These are phyloP conservation scores for Solanum hybrid DNA, from an alignment of 305 asterid species.

Conservation along the genomic window DNA sequence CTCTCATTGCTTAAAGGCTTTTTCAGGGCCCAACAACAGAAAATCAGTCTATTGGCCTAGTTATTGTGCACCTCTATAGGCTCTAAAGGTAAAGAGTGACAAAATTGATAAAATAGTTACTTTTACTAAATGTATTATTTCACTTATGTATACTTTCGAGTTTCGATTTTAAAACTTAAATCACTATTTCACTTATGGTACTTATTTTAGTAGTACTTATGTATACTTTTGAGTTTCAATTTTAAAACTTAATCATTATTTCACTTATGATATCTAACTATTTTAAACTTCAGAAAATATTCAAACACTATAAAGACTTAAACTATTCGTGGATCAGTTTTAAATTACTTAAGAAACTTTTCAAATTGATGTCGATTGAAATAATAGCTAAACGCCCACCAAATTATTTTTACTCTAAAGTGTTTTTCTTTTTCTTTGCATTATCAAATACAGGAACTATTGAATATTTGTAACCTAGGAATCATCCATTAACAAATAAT, in stretches of 20 bases:
- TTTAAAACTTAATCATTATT: no score
- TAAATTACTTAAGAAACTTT: not conserved
- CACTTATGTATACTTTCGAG: no score
- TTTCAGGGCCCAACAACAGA: not conserved
- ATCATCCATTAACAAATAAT: not conserved
- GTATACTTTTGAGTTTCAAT: not conserved
- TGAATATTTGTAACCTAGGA: not conserved
- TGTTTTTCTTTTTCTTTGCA: not conserved
- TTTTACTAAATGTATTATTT: not conserved
- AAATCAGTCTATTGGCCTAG: not conserved
- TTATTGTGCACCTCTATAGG: not conserved
- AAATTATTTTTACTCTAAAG: not conserved
- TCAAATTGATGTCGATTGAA: not conserved
- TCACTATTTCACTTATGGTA: no score
- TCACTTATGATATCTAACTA: not conserved
- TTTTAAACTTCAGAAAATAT: not conserved
- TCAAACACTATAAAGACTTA: not conserved
- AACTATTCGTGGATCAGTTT: not conserved
- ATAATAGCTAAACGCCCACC: not conserved
- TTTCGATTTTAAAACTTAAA: no score
- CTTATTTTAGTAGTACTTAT: not conserved
- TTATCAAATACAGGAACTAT: not conserved
- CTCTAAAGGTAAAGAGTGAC: not conserved
- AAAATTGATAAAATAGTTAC: not conserved
- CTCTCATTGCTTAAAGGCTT: not conserved